Conservation (phyloP, 805 yeast species). For the Saccharomycopsis fodiens region DNA sequence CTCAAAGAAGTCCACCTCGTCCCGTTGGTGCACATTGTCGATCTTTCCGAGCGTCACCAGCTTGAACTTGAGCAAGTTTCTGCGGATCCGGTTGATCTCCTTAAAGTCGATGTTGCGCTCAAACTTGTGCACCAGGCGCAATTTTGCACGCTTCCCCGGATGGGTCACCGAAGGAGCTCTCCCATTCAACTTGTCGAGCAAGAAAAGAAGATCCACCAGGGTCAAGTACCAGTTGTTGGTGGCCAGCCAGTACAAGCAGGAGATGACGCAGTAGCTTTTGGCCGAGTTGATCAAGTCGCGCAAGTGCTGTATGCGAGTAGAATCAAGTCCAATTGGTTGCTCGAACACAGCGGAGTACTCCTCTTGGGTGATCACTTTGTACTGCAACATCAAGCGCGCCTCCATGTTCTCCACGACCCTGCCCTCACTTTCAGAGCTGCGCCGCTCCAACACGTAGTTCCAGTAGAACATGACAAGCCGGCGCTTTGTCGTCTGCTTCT, state of each 20-base stretch:
- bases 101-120: constrained; percentile 36
- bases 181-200: constrained; percentile 36
- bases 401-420: constrained; percentile 18
- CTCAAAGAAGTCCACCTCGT: constrained; percentile 22
- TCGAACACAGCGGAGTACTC: constrained; percentile 26
- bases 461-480: constrained; percentile 40
- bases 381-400: constrained; percentile 13
- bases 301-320: constrained; percentile 17
- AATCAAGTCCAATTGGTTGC: not conserved
- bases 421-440: constrained; percentile 2
- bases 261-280: constrained; percentile 34
- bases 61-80: constrained; percentile 51
- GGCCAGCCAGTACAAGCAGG: constrained; percentile 49
- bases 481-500: constrained; percentile 30
- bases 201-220: constrained; percentile 48
- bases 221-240: constrained; percentile 41
- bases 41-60: constrained; percentile 48
- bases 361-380: constrained; percentile 13
- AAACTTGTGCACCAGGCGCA: constrained; percentile 8
- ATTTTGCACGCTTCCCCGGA: not conserved
- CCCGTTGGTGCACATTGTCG: constrained; percentile 11
- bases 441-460: constrained; percentile 17
- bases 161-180: constrained; percentile 17
- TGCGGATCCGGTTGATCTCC: constrained; percentile 54
- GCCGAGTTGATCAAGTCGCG: constrained; percentile 29